Evolutionary conservation across 2,329 filamentous ascomycete genomes (phyloP).

Genomic region (Scolecobasidium constrictum): DNA sequence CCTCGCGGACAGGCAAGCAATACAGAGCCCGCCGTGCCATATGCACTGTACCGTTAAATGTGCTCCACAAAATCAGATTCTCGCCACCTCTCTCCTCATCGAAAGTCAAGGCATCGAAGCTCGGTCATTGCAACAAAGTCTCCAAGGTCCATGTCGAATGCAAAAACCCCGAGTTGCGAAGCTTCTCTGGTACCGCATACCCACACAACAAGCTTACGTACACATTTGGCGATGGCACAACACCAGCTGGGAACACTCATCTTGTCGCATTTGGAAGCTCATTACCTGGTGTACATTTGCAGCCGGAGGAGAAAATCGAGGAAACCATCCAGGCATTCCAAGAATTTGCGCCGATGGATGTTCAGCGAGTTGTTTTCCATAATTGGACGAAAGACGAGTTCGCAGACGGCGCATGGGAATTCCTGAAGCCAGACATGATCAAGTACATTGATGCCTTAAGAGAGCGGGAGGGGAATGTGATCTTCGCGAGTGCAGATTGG

Average conservation of each 20-base stretch:
- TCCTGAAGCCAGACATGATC: slow-evolving; percentile 25
- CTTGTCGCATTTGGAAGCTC: slow-evolving; percentile 35
- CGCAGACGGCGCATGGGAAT: slow-evolving; percentile 36
- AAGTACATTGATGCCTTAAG: slow-evolving; percentile 31
- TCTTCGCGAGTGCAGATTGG: slow-evolving; percentile 40
- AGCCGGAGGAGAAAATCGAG: slow-evolving; percentile 31
- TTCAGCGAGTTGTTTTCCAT: slow-evolving; percentile 28
- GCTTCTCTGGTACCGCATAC: slow-evolving; percentile 33
- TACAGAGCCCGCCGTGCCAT: slow-evolving; percentile 23
- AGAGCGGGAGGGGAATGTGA: slow-evolving; percentile 30
- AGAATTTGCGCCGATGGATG: slow-evolving; percentile 20
- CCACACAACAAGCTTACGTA: slow-evolving; percentile 32
- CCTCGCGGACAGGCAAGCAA: slow-evolving; percentile 18
- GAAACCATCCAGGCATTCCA: slow-evolving; percentile 20
- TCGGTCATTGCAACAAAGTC: slow-evolving; percentile 35
- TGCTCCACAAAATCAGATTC: slow-evolving; percentile 30
- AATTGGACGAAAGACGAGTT: slow-evolving; percentile 40
- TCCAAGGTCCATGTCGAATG: slow-evolving; percentile 38
- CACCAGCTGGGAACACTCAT: slow-evolving; percentile 28
- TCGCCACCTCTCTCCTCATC: slow-evolving; percentile 26
- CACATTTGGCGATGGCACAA: slow-evolving; percentile 32
- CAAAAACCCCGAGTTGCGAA: slow-evolving; percentile 28
- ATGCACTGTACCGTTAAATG: slow-evolving; percentile 34
- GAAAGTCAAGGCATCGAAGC: slow-evolving; percentile 25
- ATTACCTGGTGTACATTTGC: slow-evolving; percentile 27